Evolutionary conservation across 257 asterid species (phyloP), one percentile per base, ranked within the genome.

Genomic region (Cordia subcordata): DNA sequence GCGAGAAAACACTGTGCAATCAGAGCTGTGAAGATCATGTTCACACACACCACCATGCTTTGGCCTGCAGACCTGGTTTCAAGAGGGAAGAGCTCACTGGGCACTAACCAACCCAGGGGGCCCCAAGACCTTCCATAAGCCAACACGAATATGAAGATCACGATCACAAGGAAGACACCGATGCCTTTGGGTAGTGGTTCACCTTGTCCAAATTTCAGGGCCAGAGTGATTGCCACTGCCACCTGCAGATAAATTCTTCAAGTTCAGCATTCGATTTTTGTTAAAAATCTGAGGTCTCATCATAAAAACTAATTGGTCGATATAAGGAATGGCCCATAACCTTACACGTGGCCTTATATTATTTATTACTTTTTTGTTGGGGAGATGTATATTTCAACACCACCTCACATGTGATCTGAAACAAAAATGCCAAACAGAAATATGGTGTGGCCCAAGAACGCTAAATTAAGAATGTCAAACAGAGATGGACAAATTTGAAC

Each of bases 41-140:
- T 90, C 8, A 85, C 90, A 53, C 87, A 82, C 3, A 90, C 97
- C 71, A 90, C 97, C 45, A 90, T 45, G 64, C 95, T 85, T 73
- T 88, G 95, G 47, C 96, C 95, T 0, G 96, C 95, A 0, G 95
- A 85, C 17, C 96, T 72, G 9, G 93, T 88, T 75, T 88, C 96
- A 39, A 88, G 74, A 3, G 96, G 96, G 35, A 88, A 88, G 11
- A 88, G 64, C 67, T 88, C 96, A 35, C 95, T 88, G 5, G 96
- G 95, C 11, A 88, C 95, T 47, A 88, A 67, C 96, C 96, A 88
- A 4, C 94, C 96, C 45, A 85, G 20, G 1, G 96, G 96, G 10
- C 96, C 96, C 94, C 94, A 88, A 0, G 94, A 88, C 56, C 94
- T 72, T 42, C 96, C 94, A 3, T 71, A 88, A 0, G 87, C 96